phyloP scores from a whole-genome alignment of 495 filamentous ascomycete species.

The Aspergillus funiculosus region DNA sequence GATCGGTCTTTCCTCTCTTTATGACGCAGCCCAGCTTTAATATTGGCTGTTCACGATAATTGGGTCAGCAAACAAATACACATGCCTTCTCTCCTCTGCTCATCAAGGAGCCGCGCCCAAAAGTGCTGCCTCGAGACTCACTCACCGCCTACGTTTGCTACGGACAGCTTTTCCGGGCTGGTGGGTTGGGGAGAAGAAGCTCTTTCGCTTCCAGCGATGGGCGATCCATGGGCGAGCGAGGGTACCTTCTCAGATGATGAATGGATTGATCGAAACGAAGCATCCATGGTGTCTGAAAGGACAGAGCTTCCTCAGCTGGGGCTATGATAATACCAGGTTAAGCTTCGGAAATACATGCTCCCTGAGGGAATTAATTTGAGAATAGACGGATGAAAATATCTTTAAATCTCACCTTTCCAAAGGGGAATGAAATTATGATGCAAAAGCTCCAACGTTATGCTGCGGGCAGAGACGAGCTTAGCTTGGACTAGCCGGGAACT shows the following conservation, averaged over 20 bases:
- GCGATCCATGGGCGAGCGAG: constrained; percentile 30
- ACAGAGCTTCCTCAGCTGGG: not conserved
- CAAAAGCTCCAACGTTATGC: too few species aligned
- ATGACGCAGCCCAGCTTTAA: constrained; percentile 18
- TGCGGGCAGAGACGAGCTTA: too few species aligned
- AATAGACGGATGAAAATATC: too few species aligned
- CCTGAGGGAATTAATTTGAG: too few species aligned
- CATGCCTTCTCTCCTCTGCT: too few species aligned
- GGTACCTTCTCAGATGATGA: constrained; percentile 20
- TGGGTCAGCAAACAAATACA: too few species aligned
- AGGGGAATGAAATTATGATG: too few species aligned
- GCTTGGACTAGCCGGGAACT: too few species aligned
- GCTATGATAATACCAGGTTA: not conserved
- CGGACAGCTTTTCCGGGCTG: constrained; percentile 17
- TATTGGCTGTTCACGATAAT: too few species aligned
- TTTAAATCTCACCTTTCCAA: too few species aligned
- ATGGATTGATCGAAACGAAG: constrained; percentile 14
- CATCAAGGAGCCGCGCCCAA: too few species aligned
- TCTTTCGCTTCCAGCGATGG: constrained; percentile 13
- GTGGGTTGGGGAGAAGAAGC: constrained; percentile 13
- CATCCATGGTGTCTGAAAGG: constrained; percentile 21
- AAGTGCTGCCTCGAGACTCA: too few species aligned
- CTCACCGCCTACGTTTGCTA: constrained; percentile 15
- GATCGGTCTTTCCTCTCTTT: constrained; percentile 36
- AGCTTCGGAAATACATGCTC: not conserved